Evolutionary conservation across 1,139 yeast species (phyloP).

Genomic region (Spathaspora sp.): DNA sequence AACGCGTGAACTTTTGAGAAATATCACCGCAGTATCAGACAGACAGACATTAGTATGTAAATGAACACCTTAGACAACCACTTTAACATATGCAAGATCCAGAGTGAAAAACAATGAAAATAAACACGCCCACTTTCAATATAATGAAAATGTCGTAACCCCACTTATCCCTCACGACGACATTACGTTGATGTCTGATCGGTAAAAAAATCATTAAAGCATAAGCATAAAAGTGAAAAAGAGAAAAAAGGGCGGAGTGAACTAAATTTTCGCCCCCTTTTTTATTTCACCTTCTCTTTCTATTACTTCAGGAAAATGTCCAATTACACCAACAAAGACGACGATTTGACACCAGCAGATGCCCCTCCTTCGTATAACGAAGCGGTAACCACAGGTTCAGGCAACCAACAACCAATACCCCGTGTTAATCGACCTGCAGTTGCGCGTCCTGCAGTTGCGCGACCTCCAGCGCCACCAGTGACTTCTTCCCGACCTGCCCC

Average conservation of each 20-base stretch:
- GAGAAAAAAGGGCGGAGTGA: not conserved
- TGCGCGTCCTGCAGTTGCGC: constrained; percentile 6
- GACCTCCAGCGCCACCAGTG: constrained; percentile 12
- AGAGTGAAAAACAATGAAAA: too few species aligned
- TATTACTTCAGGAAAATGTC: not conserved
- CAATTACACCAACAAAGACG: not conserved
- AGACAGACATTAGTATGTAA: too few species aligned
- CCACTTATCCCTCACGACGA: not conserved
- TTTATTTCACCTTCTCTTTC: not conserved
- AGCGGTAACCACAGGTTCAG: constrained; percentile 10
- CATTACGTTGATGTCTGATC: not conserved
- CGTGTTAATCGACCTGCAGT: constrained; percentile 8
- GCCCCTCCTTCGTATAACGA: constrained; percentile 19
- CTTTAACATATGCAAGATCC: too few species aligned
- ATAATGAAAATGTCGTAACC: too few species aligned
- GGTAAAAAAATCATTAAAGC: not conserved
- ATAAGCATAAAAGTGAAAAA: too few species aligned
- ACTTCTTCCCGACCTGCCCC: constrained; percentile 12
- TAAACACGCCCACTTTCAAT: too few species aligned
- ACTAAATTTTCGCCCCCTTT: not conserved
- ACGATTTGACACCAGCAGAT: constrained; percentile 9
- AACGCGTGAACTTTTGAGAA: not conserved
- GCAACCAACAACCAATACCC: constrained; percentile 6
- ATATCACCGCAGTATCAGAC: too few species aligned
- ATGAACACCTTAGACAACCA: too few species aligned